phyloP scores from a whole-genome alignment of 78 protist genomes.

The Planoprotostelium fungivorum region DNA sequence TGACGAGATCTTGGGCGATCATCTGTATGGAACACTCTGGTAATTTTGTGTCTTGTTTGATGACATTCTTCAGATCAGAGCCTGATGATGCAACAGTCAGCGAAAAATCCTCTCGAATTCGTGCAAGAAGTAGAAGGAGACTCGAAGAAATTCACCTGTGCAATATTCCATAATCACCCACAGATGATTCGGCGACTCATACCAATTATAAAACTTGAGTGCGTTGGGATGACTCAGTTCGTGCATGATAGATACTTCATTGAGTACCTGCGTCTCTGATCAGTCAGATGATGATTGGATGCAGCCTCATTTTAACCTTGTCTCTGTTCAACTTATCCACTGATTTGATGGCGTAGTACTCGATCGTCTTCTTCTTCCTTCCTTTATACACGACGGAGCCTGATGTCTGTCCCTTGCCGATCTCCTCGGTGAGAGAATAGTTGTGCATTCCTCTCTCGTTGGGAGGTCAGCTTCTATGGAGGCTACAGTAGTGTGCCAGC shows the following conservation, averaged over 20 bases:
- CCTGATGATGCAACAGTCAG: not conserved
- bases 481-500: no score
- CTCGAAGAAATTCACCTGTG: constrained; percentile 45
- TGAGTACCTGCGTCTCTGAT: not conserved
- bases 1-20: not conserved
- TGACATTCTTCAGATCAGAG: not conserved
- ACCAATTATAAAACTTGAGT: constrained; percentile 55
- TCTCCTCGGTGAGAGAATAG: constrained; percentile 43
- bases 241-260: constrained; percentile 42
- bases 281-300: not conserved
- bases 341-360: constrained; percentile 46
- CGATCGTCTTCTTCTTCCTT: constrained; percentile 45
- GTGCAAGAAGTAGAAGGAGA: no score
- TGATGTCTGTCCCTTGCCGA: constrained; percentile 32
- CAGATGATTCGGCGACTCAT: constrained; percentile 66
- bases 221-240: constrained; percentile 34
- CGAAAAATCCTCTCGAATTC: not conserved
- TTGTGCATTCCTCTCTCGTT: constrained; percentile 26
- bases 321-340: constrained; percentile 32
- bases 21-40: not conserved
- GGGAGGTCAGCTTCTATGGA: no score
- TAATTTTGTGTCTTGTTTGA: not conserved
- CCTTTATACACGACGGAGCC: constrained; percentile 59
- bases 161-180: constrained; percentile 72
- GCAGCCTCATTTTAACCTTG: no score